Evolutionary conservation across 2,329 filamentous ascomycete species (phyloP), one percentile per base, ranked within the genome.

Genomic region (Podosphaera xanthii): DNA sequence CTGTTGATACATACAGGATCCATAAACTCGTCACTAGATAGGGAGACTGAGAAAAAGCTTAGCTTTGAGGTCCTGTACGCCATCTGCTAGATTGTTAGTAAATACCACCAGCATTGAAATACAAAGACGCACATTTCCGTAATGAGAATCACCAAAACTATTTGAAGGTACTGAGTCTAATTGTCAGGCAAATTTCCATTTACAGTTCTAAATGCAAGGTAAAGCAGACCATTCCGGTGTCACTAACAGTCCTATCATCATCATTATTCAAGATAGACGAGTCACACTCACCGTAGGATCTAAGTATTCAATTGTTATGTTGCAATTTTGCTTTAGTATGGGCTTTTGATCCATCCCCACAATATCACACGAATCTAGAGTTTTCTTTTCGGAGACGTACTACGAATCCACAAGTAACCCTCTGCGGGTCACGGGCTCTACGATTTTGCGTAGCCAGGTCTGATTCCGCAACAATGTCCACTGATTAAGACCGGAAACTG

Each of bases 371-470:
- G 92, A 92, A 69, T 95, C 97, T 31, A 86, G 76, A 38, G 80
- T 86, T 68, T 87, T 84, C 59, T 80, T 77, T 22, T 53, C 94
- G 74, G 22, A 96, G 75, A 34, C 90, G 80, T 62, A 83, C 76
- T n/a, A 94, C 68, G 62, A 95, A 81, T 5, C 92, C 92, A 66
- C 84, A 84, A 0, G 86, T 89, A 67, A 98, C 98, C 59, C 92
- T 81, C 36, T 82, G 77, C 55, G 79, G 78, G 22, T 92, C 92
- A 84, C 98, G 90, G 90, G 91, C 97, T 50, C 92, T 83, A 62
- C 97, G 72, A 67, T 94, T 75, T 67, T 98, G 92, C 0, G 92
- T 98, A 2, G 80, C 90, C 10, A 98, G 75, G 70, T 98, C 92
- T 56, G 80, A 80, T 68, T 97, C 92, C 1, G 92, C 92, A 44